A percentile compares a stretch with the other conserved stretches of the same genome.
These are phyloP conservation scores for Cryphonectria japonica DNA, from an alignment of 2,329 filamentous ascomycete genomes.

Conservation along the genomic window DNA sequence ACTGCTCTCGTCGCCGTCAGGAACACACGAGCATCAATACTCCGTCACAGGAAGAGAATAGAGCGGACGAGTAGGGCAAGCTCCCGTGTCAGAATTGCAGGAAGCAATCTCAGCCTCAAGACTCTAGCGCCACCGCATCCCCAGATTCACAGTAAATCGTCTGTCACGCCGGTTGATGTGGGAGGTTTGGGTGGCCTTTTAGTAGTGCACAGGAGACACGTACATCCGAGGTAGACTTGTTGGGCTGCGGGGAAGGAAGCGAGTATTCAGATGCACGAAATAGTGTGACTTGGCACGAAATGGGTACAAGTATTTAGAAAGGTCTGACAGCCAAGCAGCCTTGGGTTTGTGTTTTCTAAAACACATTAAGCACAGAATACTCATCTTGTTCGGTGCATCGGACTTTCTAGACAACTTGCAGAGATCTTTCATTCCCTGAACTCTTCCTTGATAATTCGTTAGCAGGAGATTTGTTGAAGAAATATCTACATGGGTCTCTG, in stretches of 20 bases:
- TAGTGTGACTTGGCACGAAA: neutral
- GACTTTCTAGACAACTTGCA: neutral
- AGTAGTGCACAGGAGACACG: neutral
- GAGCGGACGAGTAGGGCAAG: neutral
- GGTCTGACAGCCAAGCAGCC: neutral
- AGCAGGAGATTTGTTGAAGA: neutral
- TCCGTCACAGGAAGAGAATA: neutral
- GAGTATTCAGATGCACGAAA: neutral
- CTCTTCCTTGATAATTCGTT: too few relatives aligned
- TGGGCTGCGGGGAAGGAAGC: neutral
- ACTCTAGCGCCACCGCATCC: neutral
- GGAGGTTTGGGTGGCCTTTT: neutral
- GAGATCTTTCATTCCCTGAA: neutral
- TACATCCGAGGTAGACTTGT: neutral
- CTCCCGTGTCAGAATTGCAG: neutral
- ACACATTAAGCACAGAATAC: neutral
- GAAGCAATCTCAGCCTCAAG: neutral
- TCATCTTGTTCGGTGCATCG: neutral
- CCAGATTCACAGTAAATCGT: too few relatives aligned
- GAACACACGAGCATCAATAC: neutral
- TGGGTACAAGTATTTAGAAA: neutral
- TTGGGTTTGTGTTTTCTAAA: neutral
- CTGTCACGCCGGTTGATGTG: neutral
- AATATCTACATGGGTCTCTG: neutral
- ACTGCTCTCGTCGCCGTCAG: neutral